Base-by-base conservation (phyloP, 495 filamentous ascomycete species). In the Lasiosphaeris hirsuta region DNA sequence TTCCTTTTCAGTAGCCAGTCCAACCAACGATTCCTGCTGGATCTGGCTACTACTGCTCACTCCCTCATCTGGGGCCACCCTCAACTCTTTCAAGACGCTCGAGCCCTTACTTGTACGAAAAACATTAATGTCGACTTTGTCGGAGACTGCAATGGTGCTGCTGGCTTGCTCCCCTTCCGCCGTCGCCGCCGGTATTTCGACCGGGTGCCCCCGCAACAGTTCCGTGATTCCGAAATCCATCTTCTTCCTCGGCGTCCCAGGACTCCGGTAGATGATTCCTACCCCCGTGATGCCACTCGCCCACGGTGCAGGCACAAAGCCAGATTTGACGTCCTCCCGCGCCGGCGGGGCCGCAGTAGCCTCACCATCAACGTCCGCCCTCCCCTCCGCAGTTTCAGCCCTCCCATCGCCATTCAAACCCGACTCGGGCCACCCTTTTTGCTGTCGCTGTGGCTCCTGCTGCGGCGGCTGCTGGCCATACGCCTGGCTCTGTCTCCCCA, bases 71-170 rank as follows among this genome's bases (percentile, higher is more conserved):
- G 43, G 36, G 11, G 39, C 36, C 40, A 56, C 55, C 51, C 60
- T 58, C 34, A 64, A 9, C 2, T 60, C 63, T 23, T 72, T 69
- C 17, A 75, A 14, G 7, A 71, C 69, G 36, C 61, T 63, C 7
- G 71, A 71, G 8, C 65, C 72, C 33, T 57, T 64, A 38, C 42
- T 62, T 14, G 72, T 76, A 34, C 63, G 70, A 40, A 78, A 78
- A 33, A 78, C 41, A 46, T 72, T 70, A 41, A 74, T 35, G 51
- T 76, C 58, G 19, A 75, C 59, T 30, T 45, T 58, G 0, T 34
- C 42, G 10, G 56, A 56, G 17, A 45, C 7, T 4, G 35, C 14
- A 10, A 44, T 17, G 11, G 30, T 10, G 6, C 11, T 10, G 0
- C 19, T 33, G 23, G 23, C 6, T 9, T 11, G 15, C 36, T 44